phyloP scores from a whole-genome alignment of 768 basidiomycete species.

The Glaciozyma martinii region DNA sequence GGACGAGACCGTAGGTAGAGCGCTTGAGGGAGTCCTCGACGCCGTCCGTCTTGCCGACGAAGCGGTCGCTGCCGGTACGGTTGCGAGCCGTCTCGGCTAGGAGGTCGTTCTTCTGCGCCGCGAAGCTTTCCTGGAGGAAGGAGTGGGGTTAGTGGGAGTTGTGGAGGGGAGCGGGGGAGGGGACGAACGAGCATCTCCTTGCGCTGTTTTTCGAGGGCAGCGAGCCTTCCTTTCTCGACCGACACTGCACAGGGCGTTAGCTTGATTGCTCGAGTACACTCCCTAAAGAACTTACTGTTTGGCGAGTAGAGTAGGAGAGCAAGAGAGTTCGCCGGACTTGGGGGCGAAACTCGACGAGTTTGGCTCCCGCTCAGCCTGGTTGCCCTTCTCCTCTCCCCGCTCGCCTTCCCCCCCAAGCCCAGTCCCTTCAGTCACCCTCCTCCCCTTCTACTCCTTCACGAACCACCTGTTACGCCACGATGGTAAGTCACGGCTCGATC shows the following conservation, averaged over 20 bases:
- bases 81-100: slow-evolving; percentile 5
- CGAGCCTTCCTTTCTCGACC: slow-evolving; percentile 4
- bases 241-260: not conserved
- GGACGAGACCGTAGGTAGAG: slow-evolving; percentile 82
- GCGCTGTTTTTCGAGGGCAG: slow-evolving; percentile 31
- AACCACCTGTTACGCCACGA: no score
- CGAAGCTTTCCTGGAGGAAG: slow-evolving; percentile 24
- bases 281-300: no score
- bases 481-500: no score
- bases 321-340: no score
- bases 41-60: slow-evolving; percentile 87
- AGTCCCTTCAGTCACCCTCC: no score
- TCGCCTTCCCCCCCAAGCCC: no score
- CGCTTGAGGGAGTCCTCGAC: slow-evolving; percentile 89
- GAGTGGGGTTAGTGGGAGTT: not conserved
- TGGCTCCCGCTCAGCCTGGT: no score
- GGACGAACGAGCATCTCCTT: slow-evolving; percentile 28
- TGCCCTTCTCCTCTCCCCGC: no score
- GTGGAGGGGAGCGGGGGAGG: not conserved
- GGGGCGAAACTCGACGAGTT: no score
- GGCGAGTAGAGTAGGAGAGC: no score
- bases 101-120: slow-evolving; percentile 27
- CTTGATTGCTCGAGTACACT: no score
- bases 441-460: no score
- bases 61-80: slow-evolving; percentile 60